These are phyloP conservation scores for Phytopythium ostracodes DNA, from an alignment of 352 stramenopile genomes.

Conservation along the genomic window DNA sequence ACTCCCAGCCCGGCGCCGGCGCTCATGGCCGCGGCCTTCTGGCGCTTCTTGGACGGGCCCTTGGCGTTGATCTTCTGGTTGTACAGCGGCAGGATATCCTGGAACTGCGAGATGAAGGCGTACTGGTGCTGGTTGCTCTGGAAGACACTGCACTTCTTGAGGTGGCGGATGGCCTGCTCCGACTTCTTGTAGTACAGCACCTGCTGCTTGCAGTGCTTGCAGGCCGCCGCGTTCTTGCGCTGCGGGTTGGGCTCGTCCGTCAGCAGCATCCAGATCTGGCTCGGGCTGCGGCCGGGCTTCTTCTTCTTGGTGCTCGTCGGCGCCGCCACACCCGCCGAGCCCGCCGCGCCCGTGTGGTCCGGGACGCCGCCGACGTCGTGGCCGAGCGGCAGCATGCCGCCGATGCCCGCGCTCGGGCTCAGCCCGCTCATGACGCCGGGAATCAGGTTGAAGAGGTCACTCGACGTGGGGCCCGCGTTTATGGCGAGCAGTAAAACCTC, in stretches of 20 bases:
- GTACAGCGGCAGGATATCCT: constrained; percentile 77
- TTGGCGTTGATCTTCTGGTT: constrained; percentile 82
- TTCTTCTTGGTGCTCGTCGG: constrained; percentile 53
- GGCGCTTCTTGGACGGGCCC: constrained; percentile 53
- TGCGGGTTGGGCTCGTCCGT: constrained; percentile 80
- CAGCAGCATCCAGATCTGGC: constrained; percentile 78
- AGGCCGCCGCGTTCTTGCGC: constrained; percentile 64
- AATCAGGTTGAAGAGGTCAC: too few species aligned
- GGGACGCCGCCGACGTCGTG: constrained; percentile 3
- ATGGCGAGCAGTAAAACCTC: constrained; percentile 10
- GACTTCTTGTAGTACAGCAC: constrained; percentile 88
- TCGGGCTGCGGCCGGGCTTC: constrained; percentile 57
- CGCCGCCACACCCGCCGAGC: background rate
- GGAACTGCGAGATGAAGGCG: constrained; percentile 73
- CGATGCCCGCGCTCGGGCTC: constrained; percentile 14
- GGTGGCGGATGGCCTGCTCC: constrained; percentile 75
- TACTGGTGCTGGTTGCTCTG: constrained; percentile 82
- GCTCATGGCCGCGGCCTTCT: constrained; percentile 24
- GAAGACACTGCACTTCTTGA: constrained; percentile 79
- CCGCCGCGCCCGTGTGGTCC: background rate
- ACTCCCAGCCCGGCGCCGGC: constrained; percentile 15
- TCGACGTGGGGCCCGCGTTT: background rate
- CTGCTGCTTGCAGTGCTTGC: constrained; percentile 85
- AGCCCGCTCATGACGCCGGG: constrained; percentile 1
- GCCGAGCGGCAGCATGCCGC: constrained; percentile 20